Conservation (phyloP, 2,329 filamentous ascomycete genomes). For the Pseudocercospora macadamiae region DNA sequence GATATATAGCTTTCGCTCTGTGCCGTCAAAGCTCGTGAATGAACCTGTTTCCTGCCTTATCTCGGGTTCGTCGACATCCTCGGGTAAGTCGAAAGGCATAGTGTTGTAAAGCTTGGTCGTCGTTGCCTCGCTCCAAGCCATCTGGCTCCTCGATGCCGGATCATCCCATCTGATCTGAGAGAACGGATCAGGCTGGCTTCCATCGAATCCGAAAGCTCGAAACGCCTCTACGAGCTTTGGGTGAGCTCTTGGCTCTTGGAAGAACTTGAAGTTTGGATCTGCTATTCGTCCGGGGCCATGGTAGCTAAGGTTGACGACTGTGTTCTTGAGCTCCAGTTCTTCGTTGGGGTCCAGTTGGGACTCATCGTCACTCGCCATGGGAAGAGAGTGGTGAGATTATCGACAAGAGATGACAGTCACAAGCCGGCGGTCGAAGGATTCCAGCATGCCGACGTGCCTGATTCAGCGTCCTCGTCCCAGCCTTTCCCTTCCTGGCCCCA, state of each 20-base stretch:
- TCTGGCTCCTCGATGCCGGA: conserved; percentile 20
- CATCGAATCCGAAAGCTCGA: conserved; percentile 27
- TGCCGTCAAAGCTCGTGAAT: conserved; percentile 29
- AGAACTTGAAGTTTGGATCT: conserved; percentile 29
- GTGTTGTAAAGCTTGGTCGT: conserved; percentile 70
- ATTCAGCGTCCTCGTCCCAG: conserved; percentile 4
- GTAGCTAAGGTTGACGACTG: background rate
- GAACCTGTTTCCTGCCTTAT: conserved; percentile 21
- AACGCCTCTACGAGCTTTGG: conserved; percentile 29
- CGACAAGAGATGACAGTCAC: background rate
- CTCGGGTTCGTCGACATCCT: conserved; percentile 23
- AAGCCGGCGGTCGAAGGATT: too few relatives aligned
- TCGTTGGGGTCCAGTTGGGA: background rate
- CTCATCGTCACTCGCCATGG: background rate
- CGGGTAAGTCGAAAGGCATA: conserved; percentile 65
- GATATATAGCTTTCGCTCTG: conserved; percentile 29
- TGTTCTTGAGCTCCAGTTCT: conserved; percentile 1
- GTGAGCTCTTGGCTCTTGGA: conserved; percentile 32
- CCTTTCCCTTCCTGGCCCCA: background rate
- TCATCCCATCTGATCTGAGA: conserved; percentile 22
- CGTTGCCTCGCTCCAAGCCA: conserved; percentile 24
- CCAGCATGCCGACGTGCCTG: background rate
- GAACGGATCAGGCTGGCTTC: conserved; percentile 24
- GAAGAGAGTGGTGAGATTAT: background rate
- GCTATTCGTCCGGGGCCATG: conserved; percentile 25